Percentiles rank a stretch among this genome's conserved stretches.
These are phyloP conservation scores for Cutaneotrichosporon sp. DNA, from an alignment of 1,284 basidiomycete genomes.

Conservation along the genomic window DNA sequence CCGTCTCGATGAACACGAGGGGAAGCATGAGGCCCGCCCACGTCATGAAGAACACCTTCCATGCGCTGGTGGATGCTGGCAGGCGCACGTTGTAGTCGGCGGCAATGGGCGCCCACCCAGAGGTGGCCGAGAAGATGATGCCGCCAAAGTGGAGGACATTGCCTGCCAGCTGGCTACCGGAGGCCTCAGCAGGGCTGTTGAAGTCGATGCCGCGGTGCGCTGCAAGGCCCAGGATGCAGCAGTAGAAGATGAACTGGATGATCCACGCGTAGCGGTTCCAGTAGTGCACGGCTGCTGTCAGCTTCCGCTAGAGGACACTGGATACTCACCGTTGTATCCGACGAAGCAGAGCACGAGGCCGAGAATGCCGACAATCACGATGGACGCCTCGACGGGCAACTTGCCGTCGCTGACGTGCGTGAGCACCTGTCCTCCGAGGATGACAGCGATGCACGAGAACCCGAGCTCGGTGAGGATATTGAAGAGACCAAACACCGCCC, in stretches of 20 bases:
- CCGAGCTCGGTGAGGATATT: no score
- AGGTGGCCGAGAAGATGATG: constrained; percentile 62
- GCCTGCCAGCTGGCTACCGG: constrained; percentile 54
- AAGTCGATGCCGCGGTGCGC: constrained; percentile 59
- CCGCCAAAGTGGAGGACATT: constrained; percentile 62
- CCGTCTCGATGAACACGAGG: constrained; percentile 60
- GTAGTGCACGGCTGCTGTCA: constrained; percentile 57
- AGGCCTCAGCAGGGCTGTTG: constrained; percentile 58
- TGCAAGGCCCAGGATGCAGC: constrained; percentile 60
- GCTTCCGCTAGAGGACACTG: constrained; percentile 56
- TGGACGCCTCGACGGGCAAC: no score
- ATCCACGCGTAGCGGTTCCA: constrained; percentile 69
- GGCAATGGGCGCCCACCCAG: constrained; percentile 53
- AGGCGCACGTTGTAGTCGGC: constrained; percentile 62
- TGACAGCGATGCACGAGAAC: no score
- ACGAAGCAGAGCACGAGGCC: no score
- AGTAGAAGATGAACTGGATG: constrained; percentile 60
- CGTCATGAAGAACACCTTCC: constrained; percentile 61
- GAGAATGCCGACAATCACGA: constrained; percentile 29
- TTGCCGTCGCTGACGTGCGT: no score
- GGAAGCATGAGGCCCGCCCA: constrained; percentile 61
- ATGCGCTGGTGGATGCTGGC: constrained; percentile 56
- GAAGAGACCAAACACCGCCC: constrained; percentile 51
- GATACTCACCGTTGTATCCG: constrained; percentile 32
- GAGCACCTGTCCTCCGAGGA: no score